Conservation (phyloP, 176 grass and related monocot species). For the Alloteropsis semialata region DNA sequence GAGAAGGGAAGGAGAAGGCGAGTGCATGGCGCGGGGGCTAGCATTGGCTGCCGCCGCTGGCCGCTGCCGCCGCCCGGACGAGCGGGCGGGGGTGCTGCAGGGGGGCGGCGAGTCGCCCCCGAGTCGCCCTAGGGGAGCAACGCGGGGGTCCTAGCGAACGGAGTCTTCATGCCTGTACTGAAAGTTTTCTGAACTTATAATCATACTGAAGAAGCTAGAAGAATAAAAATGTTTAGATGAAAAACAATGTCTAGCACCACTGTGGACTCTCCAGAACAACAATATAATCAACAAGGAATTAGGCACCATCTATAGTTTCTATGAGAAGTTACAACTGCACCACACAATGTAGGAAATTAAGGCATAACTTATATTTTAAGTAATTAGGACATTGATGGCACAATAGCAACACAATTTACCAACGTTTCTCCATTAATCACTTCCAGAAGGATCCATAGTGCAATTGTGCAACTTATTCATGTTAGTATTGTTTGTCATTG, state of each 20-base stretch:
- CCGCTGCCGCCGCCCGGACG: too few relatives aligned
- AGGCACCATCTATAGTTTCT: neutral
- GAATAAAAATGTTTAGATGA: neutral
- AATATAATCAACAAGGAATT: neutral
- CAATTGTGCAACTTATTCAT: neutral
- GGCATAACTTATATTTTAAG: neutral
- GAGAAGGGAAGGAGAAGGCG: too few relatives aligned
- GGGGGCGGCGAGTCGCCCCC: too few relatives aligned
- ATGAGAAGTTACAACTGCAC: neutral
- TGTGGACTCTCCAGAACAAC: neutral
- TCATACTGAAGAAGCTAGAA: neutral
- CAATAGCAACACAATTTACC: constrained; percentile 12
- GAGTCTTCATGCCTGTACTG: too few relatives aligned
- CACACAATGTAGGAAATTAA: neutral
- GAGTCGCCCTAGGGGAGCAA: too few relatives aligned
- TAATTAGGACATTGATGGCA: neutral
- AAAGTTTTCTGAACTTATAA: too few relatives aligned
- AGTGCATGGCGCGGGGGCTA: too few relatives aligned
- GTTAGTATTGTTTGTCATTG: neutral
- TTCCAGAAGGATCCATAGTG: neutral
- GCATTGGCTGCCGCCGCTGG: too few relatives aligned
- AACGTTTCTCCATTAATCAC: neutral
- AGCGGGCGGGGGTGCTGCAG: too few relatives aligned
- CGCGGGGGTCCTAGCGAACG: too few relatives aligned
- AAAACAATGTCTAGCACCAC: neutral